Evolutionary conservation across 176 grass and related monocot genomes (phyloP).

Genomic region (Aegilops speltoides): DNA sequence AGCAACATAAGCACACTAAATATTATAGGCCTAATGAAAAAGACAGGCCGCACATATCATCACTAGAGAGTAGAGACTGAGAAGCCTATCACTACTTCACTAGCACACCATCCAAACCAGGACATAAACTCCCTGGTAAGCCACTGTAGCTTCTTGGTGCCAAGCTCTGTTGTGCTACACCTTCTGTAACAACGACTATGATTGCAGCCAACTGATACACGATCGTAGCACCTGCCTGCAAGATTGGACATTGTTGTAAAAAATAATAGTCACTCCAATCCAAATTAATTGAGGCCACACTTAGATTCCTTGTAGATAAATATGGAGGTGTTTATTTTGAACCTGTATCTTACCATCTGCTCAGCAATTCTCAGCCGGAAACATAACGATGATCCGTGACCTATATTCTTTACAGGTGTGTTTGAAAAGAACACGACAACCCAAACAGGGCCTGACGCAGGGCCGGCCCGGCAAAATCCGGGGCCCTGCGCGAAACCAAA

Average conservation of each 20-base stretch:
- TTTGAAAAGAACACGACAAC: no score
- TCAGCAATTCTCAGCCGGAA: no score
- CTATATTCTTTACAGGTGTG: no score
- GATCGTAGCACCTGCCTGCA: not conserved
- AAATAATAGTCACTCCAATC: not conserved
- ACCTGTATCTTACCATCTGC: no score
- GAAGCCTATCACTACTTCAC: not conserved
- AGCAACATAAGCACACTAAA: not conserved
- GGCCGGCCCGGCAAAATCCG: no score
- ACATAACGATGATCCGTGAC: no score
- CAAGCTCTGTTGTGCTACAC: not conserved
- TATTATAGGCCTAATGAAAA: not conserved
- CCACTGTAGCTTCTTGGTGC: not conserved
- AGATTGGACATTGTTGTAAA: not conserved
- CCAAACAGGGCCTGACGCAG: no score
- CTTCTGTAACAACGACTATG: not conserved
- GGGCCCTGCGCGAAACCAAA: no score
- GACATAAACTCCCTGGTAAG: not conserved
- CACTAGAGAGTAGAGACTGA: not conserved
- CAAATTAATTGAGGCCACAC: no score
- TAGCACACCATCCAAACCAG: not conserved
- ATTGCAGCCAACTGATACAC: not conserved
- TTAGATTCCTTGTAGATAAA: no score
- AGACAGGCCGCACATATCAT: not conserved
- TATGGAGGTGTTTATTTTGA: no score